These are phyloP conservation scores for Arthrinium phaeospermum DNA, from an alignment of 2,329 filamentous ascomycete species.

Conservation along the genomic window DNA sequence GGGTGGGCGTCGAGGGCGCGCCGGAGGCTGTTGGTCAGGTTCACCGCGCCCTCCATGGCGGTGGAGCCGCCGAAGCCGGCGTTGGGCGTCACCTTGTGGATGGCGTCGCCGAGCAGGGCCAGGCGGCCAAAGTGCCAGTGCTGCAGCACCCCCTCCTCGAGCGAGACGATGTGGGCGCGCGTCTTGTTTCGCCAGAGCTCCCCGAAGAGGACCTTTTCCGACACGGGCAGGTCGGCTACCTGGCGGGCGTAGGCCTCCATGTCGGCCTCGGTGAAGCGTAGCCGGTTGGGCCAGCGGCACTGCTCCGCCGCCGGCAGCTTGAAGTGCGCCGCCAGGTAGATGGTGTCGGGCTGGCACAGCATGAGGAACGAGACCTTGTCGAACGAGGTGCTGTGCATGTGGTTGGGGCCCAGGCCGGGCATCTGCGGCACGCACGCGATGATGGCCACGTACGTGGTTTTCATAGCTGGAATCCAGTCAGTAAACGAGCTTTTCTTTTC, in stretches of 20 bases:
- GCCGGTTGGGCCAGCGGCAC: neutral
- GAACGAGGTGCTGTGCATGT: neutral
- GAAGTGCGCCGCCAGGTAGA: constrained; percentile 31
- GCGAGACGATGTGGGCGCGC: constrained; percentile 29
- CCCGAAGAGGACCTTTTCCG: constrained; percentile 37
- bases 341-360: constrained; percentile 20
- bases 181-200: constrained; percentile 40
- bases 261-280: constrained; percentile 38
- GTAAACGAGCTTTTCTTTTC: too few species aligned
- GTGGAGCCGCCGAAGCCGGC: constrained; percentile 43
- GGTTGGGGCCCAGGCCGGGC: neutral
- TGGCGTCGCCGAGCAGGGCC: constrained; percentile 43
- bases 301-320: constrained; percentile 31
- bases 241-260: constrained; percentile 34
- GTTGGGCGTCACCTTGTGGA: constrained; percentile 43
- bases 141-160: constrained; percentile 42
- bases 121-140: constrained; percentile 43
- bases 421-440: neutral
- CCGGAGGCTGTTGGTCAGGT: constrained; percentile 36
- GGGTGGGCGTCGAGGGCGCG: neutral
- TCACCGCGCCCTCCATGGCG: constrained; percentile 43
- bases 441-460: too few species aligned
- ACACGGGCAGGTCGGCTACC: constrained; percentile 35
- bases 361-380: constrained; percentile 10
- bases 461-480: too few species aligned